Conservation (phyloP, 2,329 filamentous ascomycete genomes). For the Claviceps fusiformis region DNA sequence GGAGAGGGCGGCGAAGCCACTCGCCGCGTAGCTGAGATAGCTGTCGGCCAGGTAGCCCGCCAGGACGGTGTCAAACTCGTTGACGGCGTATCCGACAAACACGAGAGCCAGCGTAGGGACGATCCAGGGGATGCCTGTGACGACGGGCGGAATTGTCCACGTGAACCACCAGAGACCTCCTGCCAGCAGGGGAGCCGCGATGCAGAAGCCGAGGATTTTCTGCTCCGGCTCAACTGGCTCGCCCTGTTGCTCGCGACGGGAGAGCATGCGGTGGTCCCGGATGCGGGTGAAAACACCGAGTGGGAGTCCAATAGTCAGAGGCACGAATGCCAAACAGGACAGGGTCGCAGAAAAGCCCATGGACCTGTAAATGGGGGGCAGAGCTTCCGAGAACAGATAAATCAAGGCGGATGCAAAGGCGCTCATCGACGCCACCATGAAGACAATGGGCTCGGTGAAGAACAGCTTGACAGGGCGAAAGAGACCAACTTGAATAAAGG, state of each 20-base stretch:
- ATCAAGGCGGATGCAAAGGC: neutral
- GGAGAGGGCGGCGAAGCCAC: neutral
- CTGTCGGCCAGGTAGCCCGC: neutral
- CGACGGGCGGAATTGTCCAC: neutral
- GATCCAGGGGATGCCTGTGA: neutral
- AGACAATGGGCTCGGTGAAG: conserved; percentile 1
- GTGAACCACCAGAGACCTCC: neutral
- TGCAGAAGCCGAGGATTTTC: neutral
- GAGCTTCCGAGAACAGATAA: neutral
- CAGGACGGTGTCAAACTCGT: neutral
- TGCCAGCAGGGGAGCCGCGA: neutral
- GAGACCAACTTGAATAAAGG: neutral
- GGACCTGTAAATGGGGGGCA: neutral
- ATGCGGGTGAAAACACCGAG: neutral
- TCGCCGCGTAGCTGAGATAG: conserved; percentile 1
- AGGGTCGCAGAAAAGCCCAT: neutral
- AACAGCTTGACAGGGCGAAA: neutral
- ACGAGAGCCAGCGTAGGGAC: conserved; percentile 1
- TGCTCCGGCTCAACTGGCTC: neutral
- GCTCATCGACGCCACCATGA: neutral
- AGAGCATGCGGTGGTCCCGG: neutral
- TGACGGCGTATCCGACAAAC: neutral
- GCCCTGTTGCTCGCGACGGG: neutral
- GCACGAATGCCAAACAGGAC: neutral
- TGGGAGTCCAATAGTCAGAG: neutral